phyloP scores from a whole-genome alignment of 495 filamentous ascomycete species.

The Articulospora tetracladia region DNA sequence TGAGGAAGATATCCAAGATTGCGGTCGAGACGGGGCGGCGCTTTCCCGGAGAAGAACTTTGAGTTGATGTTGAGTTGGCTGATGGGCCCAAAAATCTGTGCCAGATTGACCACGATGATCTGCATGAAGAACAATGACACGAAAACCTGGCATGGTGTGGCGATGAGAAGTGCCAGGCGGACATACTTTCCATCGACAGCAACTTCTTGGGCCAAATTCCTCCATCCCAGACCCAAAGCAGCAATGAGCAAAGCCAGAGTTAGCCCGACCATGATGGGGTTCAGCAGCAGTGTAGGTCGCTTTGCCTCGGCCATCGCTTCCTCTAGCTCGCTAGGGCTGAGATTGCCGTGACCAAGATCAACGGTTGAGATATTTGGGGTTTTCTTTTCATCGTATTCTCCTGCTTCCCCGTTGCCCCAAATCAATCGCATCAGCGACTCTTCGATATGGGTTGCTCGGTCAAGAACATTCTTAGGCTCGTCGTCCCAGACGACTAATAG shows the following conservation, averaged over 20 bases:
- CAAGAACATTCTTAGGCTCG: constrained; percentile 49
- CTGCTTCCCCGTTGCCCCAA: constrained; percentile 41
- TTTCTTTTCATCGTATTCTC: constrained; percentile 39
- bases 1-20: constrained; percentile 49
- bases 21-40: constrained; percentile 45
- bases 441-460: constrained; percentile 46
- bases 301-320: constrained; percentile 31
- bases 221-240: constrained; percentile 54
- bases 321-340: constrained; percentile 34
- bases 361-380: constrained; percentile 26
- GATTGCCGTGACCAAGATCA: constrained; percentile 28
- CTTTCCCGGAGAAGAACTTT: constrained; percentile 55
- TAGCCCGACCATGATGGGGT: constrained; percentile 42
- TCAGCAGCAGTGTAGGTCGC: constrained; percentile 45
- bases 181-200: constrained; percentile 43
- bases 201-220: constrained; percentile 48
- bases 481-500: constrained; percentile 67
- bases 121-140: constrained; percentile 47
- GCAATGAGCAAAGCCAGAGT: constrained; percentile 47
- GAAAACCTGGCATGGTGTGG: constrained; percentile 37
- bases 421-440: constrained; percentile 50
- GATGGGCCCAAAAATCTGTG: constrained; percentile 58
- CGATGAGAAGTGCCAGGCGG: constrained; percentile 2
- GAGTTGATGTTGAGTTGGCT: constrained; percentile 51
- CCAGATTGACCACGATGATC: constrained; percentile 48